Percentiles rank a stretch among this genome's conserved stretches.
phyloP scores from a whole-genome alignment of 2,329 filamentous ascomycete genomes.

The Bipolaris zeicola region DNA sequence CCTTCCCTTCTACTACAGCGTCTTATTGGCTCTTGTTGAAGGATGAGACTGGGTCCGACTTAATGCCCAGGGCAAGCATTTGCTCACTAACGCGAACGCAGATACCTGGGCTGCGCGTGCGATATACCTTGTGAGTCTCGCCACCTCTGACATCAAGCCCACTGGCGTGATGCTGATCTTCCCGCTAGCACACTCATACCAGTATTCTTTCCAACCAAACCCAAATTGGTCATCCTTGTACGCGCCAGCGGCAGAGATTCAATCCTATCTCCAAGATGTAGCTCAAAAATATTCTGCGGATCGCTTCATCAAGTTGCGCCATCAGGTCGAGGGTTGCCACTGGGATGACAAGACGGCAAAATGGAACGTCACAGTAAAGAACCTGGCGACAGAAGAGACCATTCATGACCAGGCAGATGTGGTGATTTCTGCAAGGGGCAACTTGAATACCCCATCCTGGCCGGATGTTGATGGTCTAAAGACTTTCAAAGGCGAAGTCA shows the following conservation, averaged over 20 bases:
- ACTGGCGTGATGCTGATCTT: slow-evolving; percentile 1
- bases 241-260: slow-evolving; percentile 48
- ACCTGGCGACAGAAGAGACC: slow-evolving; percentile 35
- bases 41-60: not conserved
- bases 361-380: slow-evolving; percentile 46
- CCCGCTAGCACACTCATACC: slow-evolving; percentile 48
- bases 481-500: slow-evolving; percentile 41
- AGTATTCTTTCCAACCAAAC: slow-evolving; percentile 53
- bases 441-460: slow-evolving; percentile 42
- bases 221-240: slow-evolving; percentile 51
- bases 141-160: not conserved
- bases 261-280: slow-evolving; percentile 44
- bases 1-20: not conserved
- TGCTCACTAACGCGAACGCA: slow-evolving; percentile 12
- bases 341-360: slow-evolving; percentile 44
- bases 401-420: slow-evolving; percentile 38
- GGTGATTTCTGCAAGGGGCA: slow-evolving; percentile 41
- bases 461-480: slow-evolving; percentile 41
- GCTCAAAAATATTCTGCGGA: slow-evolving; percentile 46
- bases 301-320: slow-evolving; percentile 46
- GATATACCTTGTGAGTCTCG: slow-evolving; percentile 43
- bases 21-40: no score
- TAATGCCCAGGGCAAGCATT: no score
- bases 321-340: slow-evolving; percentile 42
- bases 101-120: slow-evolving; percentile 53